A percentile compares a stretch with the other conserved stretches of the same genome.
These are phyloP conservation scores for Penicillium sp. DNA, from an alignment of 2,329 filamentous ascomycete species.

Conservation along the genomic window DNA sequence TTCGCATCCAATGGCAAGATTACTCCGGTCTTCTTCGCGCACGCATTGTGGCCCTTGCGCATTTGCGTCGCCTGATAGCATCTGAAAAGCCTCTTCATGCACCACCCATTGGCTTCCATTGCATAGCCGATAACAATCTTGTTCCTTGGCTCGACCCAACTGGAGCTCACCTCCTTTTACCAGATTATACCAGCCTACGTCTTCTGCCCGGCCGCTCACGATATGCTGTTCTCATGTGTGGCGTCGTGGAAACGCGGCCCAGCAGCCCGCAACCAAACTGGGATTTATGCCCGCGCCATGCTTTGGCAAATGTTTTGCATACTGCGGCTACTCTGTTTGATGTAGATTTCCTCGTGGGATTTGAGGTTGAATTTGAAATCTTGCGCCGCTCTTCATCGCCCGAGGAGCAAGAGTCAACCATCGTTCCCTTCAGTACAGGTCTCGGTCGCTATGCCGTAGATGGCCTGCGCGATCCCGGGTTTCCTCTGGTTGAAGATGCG, in stretches of 20 bases:
- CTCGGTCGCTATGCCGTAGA: not conserved
- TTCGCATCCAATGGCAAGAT: conserved; percentile 13
- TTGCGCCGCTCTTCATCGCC: too few relatives aligned
- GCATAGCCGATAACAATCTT: not conserved
- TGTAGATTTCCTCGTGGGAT: conserved; percentile 15
- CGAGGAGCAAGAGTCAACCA: not conserved
- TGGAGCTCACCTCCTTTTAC: not conserved
- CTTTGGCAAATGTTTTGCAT: conserved; percentile 3
- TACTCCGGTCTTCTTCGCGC: conserved; percentile 8
- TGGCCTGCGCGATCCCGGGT: conserved; percentile 10
- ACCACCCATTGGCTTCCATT: not conserved
- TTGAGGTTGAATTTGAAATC: conserved; percentile 19
- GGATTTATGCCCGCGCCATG: conserved; percentile 13
- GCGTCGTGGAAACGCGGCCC: not conserved
- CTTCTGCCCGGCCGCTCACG: not conserved
- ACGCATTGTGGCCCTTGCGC: not conserved
- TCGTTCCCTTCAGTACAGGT: not conserved
- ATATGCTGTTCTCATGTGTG: conserved; percentile 4
- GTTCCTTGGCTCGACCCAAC: not conserved
- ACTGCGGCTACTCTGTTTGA: not conserved
- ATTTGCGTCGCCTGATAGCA: not conserved
- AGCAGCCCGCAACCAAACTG: not conserved
- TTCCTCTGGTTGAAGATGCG: conserved; percentile 7
- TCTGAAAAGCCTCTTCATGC: not conserved
- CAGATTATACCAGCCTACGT: not conserved